phyloP scores from a whole-genome alignment of 352 stramenopile genomes.

The Phytophthora colocasiae region DNA sequence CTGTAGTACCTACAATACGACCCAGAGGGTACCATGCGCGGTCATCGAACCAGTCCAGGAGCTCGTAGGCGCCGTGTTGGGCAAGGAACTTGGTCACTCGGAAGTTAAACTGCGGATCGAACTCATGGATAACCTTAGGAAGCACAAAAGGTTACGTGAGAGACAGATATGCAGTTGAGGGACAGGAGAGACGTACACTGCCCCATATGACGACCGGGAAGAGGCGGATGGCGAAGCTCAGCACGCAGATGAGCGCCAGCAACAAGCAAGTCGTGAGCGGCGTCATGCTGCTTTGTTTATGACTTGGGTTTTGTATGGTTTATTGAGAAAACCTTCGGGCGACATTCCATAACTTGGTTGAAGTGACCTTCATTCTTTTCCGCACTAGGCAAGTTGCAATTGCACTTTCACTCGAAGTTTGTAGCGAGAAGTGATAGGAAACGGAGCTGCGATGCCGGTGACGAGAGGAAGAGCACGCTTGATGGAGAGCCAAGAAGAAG shows the following conservation, averaged over 20 bases:
- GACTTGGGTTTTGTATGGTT: slow-evolving; percentile 7
- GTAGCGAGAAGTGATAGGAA: slow-evolving; percentile 16
- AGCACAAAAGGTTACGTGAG: slow-evolving; percentile 4
- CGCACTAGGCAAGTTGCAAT: slow-evolving; percentile 10
- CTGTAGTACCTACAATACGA: slow-evolving; percentile 90
- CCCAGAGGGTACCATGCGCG: slow-evolving; percentile 95
- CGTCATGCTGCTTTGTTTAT: slow-evolving; percentile 22
- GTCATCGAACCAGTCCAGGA: slow-evolving; percentile 99
- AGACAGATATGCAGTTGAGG: neutral
- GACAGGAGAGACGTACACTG: slow-evolving; percentile 52
- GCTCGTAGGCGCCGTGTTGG: slow-evolving; percentile 91
- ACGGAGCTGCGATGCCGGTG: slow-evolving; percentile 34
- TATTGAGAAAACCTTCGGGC: slow-evolving; percentile 49
- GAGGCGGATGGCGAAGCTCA: slow-evolving; percentile 92
- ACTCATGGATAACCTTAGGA: slow-evolving; percentile 91
- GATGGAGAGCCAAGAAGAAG: slow-evolving; percentile 39
- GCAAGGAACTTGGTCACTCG: slow-evolving; percentile 96
- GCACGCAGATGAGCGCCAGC: slow-evolving; percentile 84
- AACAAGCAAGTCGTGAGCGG: slow-evolving; percentile 47
- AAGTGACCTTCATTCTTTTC: slow-evolving; percentile 45
- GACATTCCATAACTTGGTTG: slow-evolving; percentile 41
- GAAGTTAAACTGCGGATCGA: slow-evolving; percentile 99
- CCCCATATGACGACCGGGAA: slow-evolving; percentile 93
- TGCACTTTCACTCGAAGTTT: slow-evolving; percentile 28
- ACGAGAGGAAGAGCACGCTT: slow-evolving; percentile 42